Evolutionary conservation across 129 eudicot species (phyloP).

Genomic region (Kitagawia praeruptora): DNA sequence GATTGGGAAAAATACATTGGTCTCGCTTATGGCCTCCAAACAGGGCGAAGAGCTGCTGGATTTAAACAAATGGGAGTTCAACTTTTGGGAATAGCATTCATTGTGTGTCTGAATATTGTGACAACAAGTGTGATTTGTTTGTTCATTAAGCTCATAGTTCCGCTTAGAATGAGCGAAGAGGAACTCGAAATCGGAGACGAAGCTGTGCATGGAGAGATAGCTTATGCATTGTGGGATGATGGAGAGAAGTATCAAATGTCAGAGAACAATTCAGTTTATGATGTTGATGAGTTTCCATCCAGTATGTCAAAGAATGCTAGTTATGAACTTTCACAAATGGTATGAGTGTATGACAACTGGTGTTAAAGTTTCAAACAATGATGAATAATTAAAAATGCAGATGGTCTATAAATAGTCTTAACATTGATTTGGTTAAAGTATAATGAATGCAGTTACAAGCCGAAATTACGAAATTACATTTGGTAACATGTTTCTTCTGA

Average conservation of each 20-base stretch:
- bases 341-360: neutral
- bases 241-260: neutral
- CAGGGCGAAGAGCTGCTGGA: slow-evolving; percentile 2
- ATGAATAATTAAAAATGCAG: too few species aligned
- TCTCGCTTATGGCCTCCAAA: neutral
- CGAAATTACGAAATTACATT: too few species aligned
- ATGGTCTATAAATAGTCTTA: slow-evolving; percentile 12
- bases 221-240: slow-evolving; percentile 12
- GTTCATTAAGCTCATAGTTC: slow-evolving; percentile 7
- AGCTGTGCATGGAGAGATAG: slow-evolving; percentile 2
- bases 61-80: slow-evolving; percentile 10
- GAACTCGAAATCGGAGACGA: slow-evolving; percentile 6
- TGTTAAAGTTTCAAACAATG: too few species aligned
- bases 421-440: too few species aligned
- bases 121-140: slow-evolving; percentile 1
- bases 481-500: too few species aligned
- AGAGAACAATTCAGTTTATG: slow-evolving; percentile 4
- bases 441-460: too few species aligned
- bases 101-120: neutral
- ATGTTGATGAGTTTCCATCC: neutral
- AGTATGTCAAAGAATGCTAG: neutral
- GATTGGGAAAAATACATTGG: slow-evolving; percentile 7
- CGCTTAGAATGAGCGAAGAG: neutral
- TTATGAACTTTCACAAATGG: slow-evolving; percentile 5
- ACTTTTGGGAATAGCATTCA: neutral